Conservation (phyloP, 768 basidiomycete genomes). For the Mrakia blollopis region DNA sequence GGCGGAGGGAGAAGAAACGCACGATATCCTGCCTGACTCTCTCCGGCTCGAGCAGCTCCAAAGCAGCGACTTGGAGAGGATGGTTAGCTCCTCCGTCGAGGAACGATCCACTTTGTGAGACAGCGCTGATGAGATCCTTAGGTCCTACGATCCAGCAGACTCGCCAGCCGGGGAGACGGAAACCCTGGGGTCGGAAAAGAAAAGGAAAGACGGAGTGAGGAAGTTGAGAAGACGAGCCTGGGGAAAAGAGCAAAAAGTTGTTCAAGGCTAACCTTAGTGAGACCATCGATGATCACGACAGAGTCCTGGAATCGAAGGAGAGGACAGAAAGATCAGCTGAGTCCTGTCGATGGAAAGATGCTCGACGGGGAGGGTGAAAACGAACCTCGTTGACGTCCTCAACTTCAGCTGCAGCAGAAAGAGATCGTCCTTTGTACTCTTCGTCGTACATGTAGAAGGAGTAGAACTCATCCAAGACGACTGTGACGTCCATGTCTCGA, state of each 20-base stretch:
- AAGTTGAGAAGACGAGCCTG: too few species aligned
- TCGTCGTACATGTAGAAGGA: constrained; percentile 82
- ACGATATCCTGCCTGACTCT: constrained; percentile 68
- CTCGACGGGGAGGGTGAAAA: neutral
- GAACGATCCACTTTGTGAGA: constrained; percentile 92
- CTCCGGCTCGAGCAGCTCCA: constrained; percentile 70
- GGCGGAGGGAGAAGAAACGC: neutral
- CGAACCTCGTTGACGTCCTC: constrained; percentile 73
- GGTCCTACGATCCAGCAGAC: constrained; percentile 86
- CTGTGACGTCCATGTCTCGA: constrained; percentile 65
- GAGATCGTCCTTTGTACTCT: constrained; percentile 65
- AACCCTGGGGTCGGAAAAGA: constrained; percentile 19
- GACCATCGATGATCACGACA: constrained; percentile 79
- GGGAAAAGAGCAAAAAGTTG: constrained; percentile 3
- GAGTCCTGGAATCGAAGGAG: constrained; percentile 54
- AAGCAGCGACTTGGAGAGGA: constrained; percentile 81
- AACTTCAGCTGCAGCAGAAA: constrained; percentile 77
- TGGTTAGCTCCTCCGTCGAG: constrained; percentile 92
- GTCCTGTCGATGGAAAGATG: too few species aligned
- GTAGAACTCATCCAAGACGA: constrained; percentile 65
- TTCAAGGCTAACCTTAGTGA: constrained; percentile 66
- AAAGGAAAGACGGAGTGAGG: constrained; percentile 8
- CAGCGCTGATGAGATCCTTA: constrained; percentile 76
- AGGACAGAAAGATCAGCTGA: neutral
- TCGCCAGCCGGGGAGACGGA: constrained; percentile 77